These are phyloP conservation scores for Fusarium sterilihyphosum DNA, from an alignment of 2,329 filamentous ascomycete genomes.

Conservation along the genomic window DNA sequence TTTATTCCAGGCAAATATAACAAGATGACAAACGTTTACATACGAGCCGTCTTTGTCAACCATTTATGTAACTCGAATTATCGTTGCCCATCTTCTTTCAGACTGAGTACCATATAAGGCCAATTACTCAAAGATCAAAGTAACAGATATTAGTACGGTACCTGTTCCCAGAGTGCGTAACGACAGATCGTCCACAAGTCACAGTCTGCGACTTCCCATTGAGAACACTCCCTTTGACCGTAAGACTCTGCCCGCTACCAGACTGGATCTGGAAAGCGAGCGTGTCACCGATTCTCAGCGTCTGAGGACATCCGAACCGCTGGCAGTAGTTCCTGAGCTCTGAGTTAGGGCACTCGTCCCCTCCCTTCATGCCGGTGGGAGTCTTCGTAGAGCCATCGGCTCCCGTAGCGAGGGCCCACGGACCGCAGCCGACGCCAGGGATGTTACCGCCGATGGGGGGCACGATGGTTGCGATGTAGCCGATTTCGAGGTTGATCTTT, in stretches of 20 bases:
- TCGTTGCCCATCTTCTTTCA: fast-evolving
- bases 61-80: fast-evolving
- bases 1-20: fast-evolving
- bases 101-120: fast-evolving
- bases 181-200: background rate
- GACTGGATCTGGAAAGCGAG: background rate
- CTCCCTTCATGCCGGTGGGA: fast-evolving
- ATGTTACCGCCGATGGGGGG: background rate
- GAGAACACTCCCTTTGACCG: fast-evolving
- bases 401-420: background rate
- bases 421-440: background rate
- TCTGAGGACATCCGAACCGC: background rate
- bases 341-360: background rate
- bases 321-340: background rate
- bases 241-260: background rate
- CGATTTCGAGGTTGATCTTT: background rate
- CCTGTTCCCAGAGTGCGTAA: background rate
- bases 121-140: background rate
- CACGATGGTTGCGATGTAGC: background rate
- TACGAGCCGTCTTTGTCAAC: background rate
- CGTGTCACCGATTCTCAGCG: background rate
- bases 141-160: background rate
- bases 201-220: background rate
- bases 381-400: background rate
- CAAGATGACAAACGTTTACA: background rate